These are phyloP conservation scores for Gomphus sp. DNA, from an alignment of 1,284 basidiomycete species.

Conservation along the genomic window DNA sequence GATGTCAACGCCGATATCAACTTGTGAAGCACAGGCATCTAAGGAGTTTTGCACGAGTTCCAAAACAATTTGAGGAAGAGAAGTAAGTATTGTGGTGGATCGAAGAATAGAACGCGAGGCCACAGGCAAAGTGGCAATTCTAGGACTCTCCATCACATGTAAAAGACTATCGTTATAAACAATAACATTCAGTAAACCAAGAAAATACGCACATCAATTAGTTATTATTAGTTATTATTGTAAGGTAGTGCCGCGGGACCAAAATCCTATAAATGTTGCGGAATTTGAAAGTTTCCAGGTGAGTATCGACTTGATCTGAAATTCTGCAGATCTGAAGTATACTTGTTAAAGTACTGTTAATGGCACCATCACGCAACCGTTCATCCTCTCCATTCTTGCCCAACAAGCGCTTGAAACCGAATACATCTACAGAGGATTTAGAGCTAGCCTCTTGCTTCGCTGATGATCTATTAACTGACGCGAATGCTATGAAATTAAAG, in stretches of 20 bases:
- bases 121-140: constrained; percentile 4
- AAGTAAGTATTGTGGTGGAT: constrained; percentile 76
- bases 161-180: neutral
- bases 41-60: constrained; percentile 83
- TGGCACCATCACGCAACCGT: constrained; percentile 10
- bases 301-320: neutral
- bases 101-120: constrained; percentile 53
- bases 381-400: constrained; percentile 8
- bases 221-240: neutral
- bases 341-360: neutral
- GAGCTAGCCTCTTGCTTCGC: constrained; percentile 33
- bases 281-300: neutral
- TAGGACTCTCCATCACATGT: neutral
- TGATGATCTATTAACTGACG: constrained; percentile 44
- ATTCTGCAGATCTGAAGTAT: neutral
- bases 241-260: neutral
- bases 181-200: neutral
- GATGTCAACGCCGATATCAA: constrained; percentile 59
- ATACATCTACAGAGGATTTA: neutral
- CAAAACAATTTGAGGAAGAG: constrained; percentile 66
- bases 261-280: neutral
- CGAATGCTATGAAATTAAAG: constrained; percentile 45
- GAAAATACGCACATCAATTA: neutral
- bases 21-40: constrained; percentile 52
- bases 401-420: constrained; percentile 6